Base-by-base conservation (phyloP, 2,329 filamentous ascomycete species). In the Fusarium sp. region DNA sequence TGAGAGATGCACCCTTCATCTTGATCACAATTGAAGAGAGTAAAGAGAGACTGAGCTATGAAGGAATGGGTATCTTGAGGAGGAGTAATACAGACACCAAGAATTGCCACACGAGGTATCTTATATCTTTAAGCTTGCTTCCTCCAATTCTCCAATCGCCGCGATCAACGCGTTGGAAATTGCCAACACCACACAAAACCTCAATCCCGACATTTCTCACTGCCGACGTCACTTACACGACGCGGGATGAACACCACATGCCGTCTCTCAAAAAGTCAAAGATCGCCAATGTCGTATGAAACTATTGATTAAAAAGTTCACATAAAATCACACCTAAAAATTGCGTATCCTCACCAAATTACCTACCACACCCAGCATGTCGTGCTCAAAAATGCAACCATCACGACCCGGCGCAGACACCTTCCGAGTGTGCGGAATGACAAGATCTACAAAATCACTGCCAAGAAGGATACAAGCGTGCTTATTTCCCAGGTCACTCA, bases 381-480 rank as follows among this genome's bases (percentile, higher is more conserved):
- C 51, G 61, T 60, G 58, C 58, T 61, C 14, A 6, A 6, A 9
- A 33, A 4, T 34, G 16, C 16, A 60, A 51, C 56, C 44, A 42
- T 38, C 18, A 51, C 25, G 27, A 18, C 36, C 42, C 20, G 54
- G 34, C 55, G 18, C 42, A 46, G 29, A 11, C 11, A 5, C 46
- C 34, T 49, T 27, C 61, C 50, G 61, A 44, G 14, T 34, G 23
- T 13, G 33, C 36, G 29, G 10, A 46, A 56, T 31, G 34, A 46
- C 49, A 44, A 11, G 67, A 72, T 72, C 69, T 65, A 9, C 69
- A 54, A n/a, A 36, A 36, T 6, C 5, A 55, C 33, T 72, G 59
- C 70, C 62, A 65, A 68, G 69, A 72, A 63, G 23, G 67, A 65
- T 36, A 16, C 27, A 70, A 53, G 42, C 49, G 54, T 20, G 33